phyloP scores from a whole-genome alignment of 2,329 filamentous ascomycete genomes.

The Monosporascus sp. region DNA sequence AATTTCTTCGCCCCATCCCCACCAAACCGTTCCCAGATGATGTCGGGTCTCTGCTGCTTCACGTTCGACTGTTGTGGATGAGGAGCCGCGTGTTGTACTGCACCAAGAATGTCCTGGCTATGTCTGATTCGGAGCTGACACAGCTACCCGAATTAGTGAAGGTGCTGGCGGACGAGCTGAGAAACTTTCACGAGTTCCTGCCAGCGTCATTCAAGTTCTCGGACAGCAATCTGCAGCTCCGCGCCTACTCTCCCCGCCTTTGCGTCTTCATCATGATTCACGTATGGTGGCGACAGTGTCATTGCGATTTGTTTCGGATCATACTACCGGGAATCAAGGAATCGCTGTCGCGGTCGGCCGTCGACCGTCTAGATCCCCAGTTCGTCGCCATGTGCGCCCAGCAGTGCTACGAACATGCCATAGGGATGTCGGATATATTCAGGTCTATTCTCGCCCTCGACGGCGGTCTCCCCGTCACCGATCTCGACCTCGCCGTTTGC shows the following conservation, averaged over 20 bases:
- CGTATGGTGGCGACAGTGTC: conserved; percentile 53
- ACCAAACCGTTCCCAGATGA: conserved; percentile 44
- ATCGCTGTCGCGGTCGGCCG: conserved; percentile 37
- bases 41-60: conserved; percentile 49
- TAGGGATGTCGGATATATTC: conserved; percentile 52
- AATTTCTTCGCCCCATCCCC: conserved; percentile 37
- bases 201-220: conserved; percentile 53
- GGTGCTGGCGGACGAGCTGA: conserved; percentile 39
- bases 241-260: conserved; percentile 51
- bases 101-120: conserved; percentile 38
- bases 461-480: conserved; percentile 44
- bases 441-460: conserved; percentile 44
- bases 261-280: conserved; percentile 57
- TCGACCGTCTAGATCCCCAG: conserved; percentile 40
- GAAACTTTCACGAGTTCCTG: conserved; percentile 46
- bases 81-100: conserved; percentile 50
- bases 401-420: conserved; percentile 48
- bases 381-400: conserved; percentile 45
- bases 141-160: conserved; percentile 41
- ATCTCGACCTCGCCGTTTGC: conserved; percentile 50
- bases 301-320: conserved; percentile 51
- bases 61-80: conserved; percentile 51
- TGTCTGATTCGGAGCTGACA: conserved; percentile 38
- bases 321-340: conserved; percentile 47
- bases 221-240: conserved; percentile 48